Evolutionary conservation across 441 rosid genomes (phyloP), one percentile per base, ranked within the genome.

Genomic region (Flueggea neowawraea): DNA sequence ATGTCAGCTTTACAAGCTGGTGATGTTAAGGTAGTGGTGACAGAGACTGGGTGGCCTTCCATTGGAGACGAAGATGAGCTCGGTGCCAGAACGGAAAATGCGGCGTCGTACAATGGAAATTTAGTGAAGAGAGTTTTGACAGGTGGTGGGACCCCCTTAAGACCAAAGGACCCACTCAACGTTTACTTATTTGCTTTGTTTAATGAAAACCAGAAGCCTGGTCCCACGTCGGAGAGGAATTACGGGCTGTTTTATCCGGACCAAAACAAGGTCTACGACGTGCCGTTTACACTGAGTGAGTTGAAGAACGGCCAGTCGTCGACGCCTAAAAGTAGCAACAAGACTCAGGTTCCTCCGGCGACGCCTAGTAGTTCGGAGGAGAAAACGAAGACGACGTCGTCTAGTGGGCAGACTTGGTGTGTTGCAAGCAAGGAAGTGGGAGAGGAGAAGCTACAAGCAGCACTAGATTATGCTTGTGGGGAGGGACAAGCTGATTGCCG

Each of bases 41-140:
- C 91, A 1, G 98, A 92, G 54, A 92, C 98, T 4, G 98, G 98
- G 0, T 90, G 98, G 98, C 97, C 98, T 0, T 87, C 96, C 0
- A 61, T 79, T 11, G 98, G 98, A 5, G 94, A 88, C n/a, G 82
- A 78, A 62, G 75, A 76, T 15, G 94, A 92, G 70, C 16, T 78
- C 12, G 98, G 97, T 4, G 98, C 98, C 0, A 73, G 80, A 12
- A 4, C 78, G 5, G 78, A 16, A 9, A 87, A 92, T 71, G 98
- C 97, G 6, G 94, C 88, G 10, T 78, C 94, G 31, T 92, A 92
- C 60, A 92, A 92, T 64, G 96, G 97, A 4, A 92, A 92, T 69
- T 63, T 92, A 5, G 89, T 90, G 58, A 85, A 83, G 31, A 74
- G 89, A 55, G 82, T 88, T 4, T 72, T 90, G 65, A 84, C 90